A percentile compares a stretch with the other conserved stretches of the same genome.
These are phyloP conservation scores for Arthroderma sp. DNA, from an alignment of 2,329 filamentous ascomycete species.

Conservation along the genomic window DNA sequence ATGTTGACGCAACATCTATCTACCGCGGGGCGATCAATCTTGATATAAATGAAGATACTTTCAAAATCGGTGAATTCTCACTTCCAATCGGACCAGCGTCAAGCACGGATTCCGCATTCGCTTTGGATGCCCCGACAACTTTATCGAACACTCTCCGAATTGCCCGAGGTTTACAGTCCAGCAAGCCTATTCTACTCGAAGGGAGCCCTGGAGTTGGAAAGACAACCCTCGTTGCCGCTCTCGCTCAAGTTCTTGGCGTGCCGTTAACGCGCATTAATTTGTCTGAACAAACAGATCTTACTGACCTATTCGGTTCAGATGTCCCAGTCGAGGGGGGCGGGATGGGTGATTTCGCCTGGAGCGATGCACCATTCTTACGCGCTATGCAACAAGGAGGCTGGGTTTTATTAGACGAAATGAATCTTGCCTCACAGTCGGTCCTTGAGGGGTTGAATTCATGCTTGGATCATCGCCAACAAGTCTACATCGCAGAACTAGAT, in stretches of 20 bases:
- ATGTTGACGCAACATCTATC: constrained; percentile 47
- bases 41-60: constrained; percentile 35
- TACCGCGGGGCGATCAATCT: constrained; percentile 55
- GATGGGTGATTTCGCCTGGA: constrained; percentile 85
- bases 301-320: constrained; percentile 94
- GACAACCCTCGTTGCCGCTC: constrained; percentile 77
- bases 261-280: constrained; percentile 88
- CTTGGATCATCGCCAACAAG: constrained; percentile 87
- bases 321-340: constrained; percentile 87
- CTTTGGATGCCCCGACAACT: constrained; percentile 81
- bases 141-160: constrained; percentile 82
- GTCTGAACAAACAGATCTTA: constrained; percentile 93
- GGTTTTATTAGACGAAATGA: constrained; percentile 98
- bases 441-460: constrained; percentile 93
- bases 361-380: constrained; percentile 85
- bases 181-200: constrained; percentile 86
- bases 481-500: constrained; percentile 89
- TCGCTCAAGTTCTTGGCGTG: constrained; percentile 66
- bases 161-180: constrained; percentile 71
- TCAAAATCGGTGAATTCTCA: constrained; percentile 64
- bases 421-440: constrained; percentile 89
- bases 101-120: constrained; percentile 49
- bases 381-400: constrained; percentile 96
- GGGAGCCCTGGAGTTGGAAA: constrained; percentile 97
- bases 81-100: constrained; percentile 43